Percentiles rank a stretch among this genome's conserved stretches.
These are phyloP conservation scores for Insectozyma bohioensis DNA, from an alignment of 1,139 yeast genomes.

Conservation along the genomic window DNA sequence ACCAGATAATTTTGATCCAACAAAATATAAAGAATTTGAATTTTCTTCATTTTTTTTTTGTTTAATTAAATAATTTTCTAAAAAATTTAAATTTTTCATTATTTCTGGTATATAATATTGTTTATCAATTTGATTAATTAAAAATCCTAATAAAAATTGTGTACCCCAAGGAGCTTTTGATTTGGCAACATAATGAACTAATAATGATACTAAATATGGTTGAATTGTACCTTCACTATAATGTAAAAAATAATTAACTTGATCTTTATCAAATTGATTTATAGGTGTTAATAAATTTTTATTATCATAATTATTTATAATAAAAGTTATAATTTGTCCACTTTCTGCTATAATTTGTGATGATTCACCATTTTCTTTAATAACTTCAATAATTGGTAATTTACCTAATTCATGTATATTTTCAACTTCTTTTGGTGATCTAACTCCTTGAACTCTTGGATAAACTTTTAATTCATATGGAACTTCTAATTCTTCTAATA, in stretches of 20 bases:
- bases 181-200: constrained; percentile 26
- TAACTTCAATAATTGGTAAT: constrained; percentile 39
- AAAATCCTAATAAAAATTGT: constrained; percentile 21
- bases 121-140: constrained; percentile 24
- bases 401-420: constrained; percentile 41
- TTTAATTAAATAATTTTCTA: constrained; percentile 31
- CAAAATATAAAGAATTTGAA: constrained; percentile 29
- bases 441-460: constrained; percentile 23
- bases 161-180: constrained; percentile 28
- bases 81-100: constrained; percentile 24
- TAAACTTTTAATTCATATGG: constrained; percentile 34
- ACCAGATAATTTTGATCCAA: constrained; percentile 34
- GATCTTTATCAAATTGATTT: constrained; percentile 21
- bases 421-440: constrained; percentile 37
- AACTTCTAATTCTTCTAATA: constrained; percentile 34
- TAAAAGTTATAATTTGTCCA: constrained; percentile 34
- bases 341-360: constrained; percentile 31
- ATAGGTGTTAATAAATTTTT: constrained; percentile 23
- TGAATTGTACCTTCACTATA: constrained; percentile 42
- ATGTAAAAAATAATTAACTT: constrained; percentile 34
- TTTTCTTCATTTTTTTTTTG: constrained; percentile 23
- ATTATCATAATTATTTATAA: constrained; percentile 30
- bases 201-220: constrained; percentile 28
- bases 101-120: constrained; percentile 28
- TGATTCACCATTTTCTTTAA: constrained; percentile 11